phyloP scores from a whole-genome alignment of 2,329 filamentous ascomycete genomes.

The Colletotrichum camelliae region DNA sequence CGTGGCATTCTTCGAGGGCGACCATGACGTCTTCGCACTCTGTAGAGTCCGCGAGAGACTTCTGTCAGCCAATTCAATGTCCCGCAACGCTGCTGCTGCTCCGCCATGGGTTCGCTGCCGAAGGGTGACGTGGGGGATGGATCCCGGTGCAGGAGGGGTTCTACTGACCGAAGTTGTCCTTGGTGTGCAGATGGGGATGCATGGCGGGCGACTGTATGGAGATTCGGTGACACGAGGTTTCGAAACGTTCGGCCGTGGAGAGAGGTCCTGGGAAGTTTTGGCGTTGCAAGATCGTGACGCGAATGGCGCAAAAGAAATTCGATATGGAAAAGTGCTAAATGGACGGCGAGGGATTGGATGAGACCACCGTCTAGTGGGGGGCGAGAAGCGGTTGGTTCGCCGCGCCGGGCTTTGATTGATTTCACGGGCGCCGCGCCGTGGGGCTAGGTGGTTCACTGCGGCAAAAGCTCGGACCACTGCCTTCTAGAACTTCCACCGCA shows the following conservation, averaged over 20 bases:
- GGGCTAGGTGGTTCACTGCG: background rate
- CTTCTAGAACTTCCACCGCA: constrained; percentile 14
- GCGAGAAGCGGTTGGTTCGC: background rate
- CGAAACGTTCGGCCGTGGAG: background rate
- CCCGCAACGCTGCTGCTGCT: background rate
- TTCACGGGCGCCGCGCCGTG: background rate
- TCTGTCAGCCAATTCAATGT: background rate
- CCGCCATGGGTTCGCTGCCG: background rate
- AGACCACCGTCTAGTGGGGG: background rate
- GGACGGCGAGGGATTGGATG: constrained; percentile 7
- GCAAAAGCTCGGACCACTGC: constrained; percentile 21
- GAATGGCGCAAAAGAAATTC: constrained; percentile 1
- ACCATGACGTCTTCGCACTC: constrained; percentile 95
- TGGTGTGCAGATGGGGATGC: constrained; percentile 97
- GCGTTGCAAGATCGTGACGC: background rate
- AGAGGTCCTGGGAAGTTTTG: background rate
- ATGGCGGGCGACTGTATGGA: constrained; percentile 52
- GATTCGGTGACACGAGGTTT: background rate
- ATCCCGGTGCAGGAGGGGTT: background rate
- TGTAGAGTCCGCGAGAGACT: constrained; percentile 42
- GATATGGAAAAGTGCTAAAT: constrained; percentile 1
- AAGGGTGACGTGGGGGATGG: background rate
- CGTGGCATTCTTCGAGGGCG: constrained; percentile 94
- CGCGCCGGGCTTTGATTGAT: constrained; percentile 5
- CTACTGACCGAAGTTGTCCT: constrained; percentile 80